Evolutionary conservation across 1,284 basidiomycete genomes (phyloP).

Genomic region (Ceratorhiza oryzae-sativae): DNA sequence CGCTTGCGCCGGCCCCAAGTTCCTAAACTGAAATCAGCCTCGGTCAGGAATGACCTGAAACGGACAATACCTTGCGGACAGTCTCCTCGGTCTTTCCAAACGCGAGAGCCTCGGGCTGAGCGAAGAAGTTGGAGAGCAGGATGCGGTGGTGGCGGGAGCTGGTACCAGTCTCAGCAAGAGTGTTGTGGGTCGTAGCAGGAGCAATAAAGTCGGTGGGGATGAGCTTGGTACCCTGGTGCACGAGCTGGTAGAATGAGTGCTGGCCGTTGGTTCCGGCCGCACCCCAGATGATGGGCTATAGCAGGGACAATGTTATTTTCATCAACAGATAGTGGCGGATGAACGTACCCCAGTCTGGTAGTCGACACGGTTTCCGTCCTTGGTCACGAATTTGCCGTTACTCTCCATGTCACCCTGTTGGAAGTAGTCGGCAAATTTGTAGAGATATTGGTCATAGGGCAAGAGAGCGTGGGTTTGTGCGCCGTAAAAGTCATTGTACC

Average conservation of each 20-base stretch:
- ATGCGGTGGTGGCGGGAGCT: slow-evolving; percentile 91
- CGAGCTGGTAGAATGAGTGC: slow-evolving; percentile 98
- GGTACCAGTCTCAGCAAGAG: slow-evolving; percentile 69
- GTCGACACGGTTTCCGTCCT: slow-evolving; percentile 88
- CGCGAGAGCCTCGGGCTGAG: slow-evolving; percentile 95
- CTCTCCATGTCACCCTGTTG: slow-evolving; percentile 99
- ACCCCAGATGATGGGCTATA: slow-evolving; percentile 96
- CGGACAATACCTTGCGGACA: slow-evolving; percentile 60
- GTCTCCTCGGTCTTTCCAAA: slow-evolving; percentile 96
- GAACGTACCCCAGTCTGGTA: slow-evolving; percentile 92
- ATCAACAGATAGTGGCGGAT: background rate
- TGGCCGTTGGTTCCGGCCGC: slow-evolving; percentile 98
- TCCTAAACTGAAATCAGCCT: slow-evolving; percentile 59
- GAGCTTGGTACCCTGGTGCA: slow-evolving; percentile 94
- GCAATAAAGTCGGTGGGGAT: slow-evolving; percentile 96
- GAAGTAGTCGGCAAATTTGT: slow-evolving; percentile 99
- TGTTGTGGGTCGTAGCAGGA: slow-evolving; percentile 93
- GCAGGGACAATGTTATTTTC: slow-evolving; percentile 27
- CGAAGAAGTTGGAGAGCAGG: slow-evolving; percentile 97
- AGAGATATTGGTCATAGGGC: slow-evolving; percentile 98
- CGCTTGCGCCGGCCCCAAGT: slow-evolving; percentile 76
- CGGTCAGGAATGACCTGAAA: too few species aligned
- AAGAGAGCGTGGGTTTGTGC: slow-evolving; percentile 94
- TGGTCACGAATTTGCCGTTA: slow-evolving; percentile 96
- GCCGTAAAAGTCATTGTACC: slow-evolving; percentile 99